A percentile compares a stretch with the other conserved stretches of the same genome.
phyloP scores from a whole-genome alignment of 2,329 filamentous ascomycete genomes.

The Verticillium nonalfalfae region DNA sequence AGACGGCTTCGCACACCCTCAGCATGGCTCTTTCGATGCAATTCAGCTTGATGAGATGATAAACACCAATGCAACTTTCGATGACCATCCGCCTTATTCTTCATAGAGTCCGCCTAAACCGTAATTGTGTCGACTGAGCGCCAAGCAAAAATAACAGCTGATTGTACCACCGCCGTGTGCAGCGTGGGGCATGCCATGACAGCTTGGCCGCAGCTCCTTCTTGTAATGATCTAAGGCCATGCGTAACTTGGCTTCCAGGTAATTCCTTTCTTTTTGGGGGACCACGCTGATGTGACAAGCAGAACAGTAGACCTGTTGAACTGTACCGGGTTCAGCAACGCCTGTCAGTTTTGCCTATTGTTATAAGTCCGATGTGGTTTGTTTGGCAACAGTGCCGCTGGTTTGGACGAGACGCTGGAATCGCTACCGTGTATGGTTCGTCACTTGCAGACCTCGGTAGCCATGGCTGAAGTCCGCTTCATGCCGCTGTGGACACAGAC shows the following conservation, averaged over 20 bases:
- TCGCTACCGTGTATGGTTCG: too few species aligned
- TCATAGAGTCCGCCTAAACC: slow-evolving; percentile 8
- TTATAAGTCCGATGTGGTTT: not conserved
- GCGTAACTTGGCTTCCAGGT: not conserved
- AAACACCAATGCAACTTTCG: slow-evolving; percentile 12
- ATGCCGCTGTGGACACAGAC: too few species aligned
- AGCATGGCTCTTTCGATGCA: slow-evolving; percentile 7
- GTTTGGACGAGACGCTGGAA: too few species aligned
- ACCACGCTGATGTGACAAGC: not conserved
- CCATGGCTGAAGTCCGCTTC: too few species aligned
- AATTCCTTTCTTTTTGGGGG: not conserved
- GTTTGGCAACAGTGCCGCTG: not conserved
- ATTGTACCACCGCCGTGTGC: not conserved
- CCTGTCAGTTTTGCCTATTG: not conserved
- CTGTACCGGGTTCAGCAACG: not conserved
- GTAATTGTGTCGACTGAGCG: slow-evolving; percentile 13
- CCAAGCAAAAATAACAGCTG: not conserved
- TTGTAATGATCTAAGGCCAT: not conserved
- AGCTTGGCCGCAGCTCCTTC: not conserved
- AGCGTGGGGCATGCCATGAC: not conserved
- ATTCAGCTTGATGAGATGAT: slow-evolving; percentile 14
- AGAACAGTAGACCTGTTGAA: not conserved
- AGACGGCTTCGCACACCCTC: slow-evolving; percentile 10
- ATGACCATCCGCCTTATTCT: slow-evolving; percentile 11
- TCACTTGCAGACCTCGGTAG: too few species aligned